Conservation (phyloP, 2,329 filamentous ascomycete species). For the Fusarium nygamai region DNA sequence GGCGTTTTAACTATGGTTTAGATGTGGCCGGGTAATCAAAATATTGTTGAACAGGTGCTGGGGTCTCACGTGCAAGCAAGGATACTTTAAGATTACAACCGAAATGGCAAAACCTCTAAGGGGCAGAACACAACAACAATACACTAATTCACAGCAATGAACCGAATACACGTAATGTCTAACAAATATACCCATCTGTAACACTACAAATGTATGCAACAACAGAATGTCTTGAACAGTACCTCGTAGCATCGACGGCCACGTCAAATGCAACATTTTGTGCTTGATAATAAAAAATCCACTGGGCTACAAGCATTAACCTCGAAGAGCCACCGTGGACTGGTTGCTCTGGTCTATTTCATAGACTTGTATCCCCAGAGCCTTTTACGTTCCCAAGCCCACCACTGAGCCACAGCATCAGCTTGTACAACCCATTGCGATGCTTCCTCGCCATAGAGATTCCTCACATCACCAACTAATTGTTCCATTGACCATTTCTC, state of each 20-base stretch:
- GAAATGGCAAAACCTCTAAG: no score
- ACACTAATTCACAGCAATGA: no score
- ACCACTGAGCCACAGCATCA: conserved; percentile 27
- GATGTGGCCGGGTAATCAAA: no score
- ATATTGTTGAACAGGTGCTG: no score
- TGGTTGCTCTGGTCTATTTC: background rate
- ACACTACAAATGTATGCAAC: background rate
- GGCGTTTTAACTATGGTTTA: no score
- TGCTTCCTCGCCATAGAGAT: conserved; percentile 24
- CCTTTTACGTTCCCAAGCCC: conserved; percentile 22
- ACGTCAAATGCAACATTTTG: background rate
- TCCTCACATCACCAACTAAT: conserved; percentile 34
- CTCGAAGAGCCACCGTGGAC: background rate
- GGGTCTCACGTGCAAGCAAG: no score
- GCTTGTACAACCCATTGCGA: conserved; percentile 43
- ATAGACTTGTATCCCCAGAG: conserved; percentile 21
- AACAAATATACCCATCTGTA: no score
- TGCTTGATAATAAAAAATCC: background rate
- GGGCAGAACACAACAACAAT: no score
- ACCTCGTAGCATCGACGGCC: background rate
- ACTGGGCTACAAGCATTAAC: background rate
- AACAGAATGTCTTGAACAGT: background rate
- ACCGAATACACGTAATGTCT: no score
- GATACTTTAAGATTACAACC: no score
- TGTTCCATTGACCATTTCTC: conserved; percentile 39